A percentile compares a stretch with the other conserved stretches of the same genome.
phyloP scores from a whole-genome alignment of 73 alveolate genomes.

The Paramecium sexaurelia region DNA sequence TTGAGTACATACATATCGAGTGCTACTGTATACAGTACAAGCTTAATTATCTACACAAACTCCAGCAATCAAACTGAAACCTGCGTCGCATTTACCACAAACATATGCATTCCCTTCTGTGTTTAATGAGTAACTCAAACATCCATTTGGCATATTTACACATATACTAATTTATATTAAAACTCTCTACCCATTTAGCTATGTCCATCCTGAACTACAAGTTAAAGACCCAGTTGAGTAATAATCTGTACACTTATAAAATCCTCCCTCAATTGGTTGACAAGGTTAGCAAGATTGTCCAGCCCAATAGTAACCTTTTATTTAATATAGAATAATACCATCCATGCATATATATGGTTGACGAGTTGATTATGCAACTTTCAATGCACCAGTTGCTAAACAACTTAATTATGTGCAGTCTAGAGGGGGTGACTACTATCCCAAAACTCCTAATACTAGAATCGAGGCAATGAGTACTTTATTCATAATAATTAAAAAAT shows the following conservation, averaged over 20 bases:
- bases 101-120: not conserved
- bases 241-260: not conserved
- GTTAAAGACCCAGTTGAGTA: not conserved
- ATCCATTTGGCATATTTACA: not conserved
- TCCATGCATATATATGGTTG: not conserved
- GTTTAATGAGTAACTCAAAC: slow-evolving; percentile 5
- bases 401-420: not conserved
- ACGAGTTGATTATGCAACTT: not conserved
- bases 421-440: not conserved
- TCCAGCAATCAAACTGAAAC: slow-evolving; percentile 30
- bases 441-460: not conserved
- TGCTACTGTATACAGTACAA: not conserved
- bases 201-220: slow-evolving; percentile 10
- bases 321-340: slow-evolving; percentile 21
- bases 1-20: slow-evolving; percentile 5
- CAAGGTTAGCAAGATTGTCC: slow-evolving; percentile 25
- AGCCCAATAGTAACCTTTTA: slow-evolving; percentile 33
- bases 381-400: not conserved
- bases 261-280: slow-evolving; percentile 8
- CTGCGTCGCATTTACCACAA: not conserved
- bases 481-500: not conserved
- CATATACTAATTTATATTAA: not conserved
- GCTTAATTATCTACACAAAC: not conserved
- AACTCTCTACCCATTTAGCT: not conserved
- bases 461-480: not conserved